Base-by-base conservation (phyloP, 2,329 filamentous ascomycete species). In the Ophiostoma sp. region DNA sequence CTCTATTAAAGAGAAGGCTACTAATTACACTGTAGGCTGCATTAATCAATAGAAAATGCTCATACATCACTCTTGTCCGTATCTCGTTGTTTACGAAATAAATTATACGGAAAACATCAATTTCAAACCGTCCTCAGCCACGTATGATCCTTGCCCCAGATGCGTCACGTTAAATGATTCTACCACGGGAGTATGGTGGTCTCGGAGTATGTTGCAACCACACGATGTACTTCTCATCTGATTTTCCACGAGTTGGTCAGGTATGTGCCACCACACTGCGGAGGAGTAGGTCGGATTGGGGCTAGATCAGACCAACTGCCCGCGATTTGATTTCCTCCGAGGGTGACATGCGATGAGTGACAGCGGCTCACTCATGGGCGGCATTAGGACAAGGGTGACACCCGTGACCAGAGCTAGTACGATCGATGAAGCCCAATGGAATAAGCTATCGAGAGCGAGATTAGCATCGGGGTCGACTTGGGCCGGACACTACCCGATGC, bases 401-500 rank as follows among this genome's bases (percentile, higher is more conserved):
- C 57, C 27, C 15, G 27, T 20, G 52, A 57, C 52, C 15, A 15
- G 11, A 23, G 10, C 11, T 8, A 27, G 10, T 5, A 15, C 4
- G 27, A 27, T 6, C 10, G 13, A 31, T 57, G 15, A 62, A 5
- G 15, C 44, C 27, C 57, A 65, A 65, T n/a, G 11, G n/a, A 39
- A 20, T 23, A 62, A 39, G 17, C 2, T 4, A 23, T 65, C 8
- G 15, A 36, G 35, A n/a, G 60, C 20, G 60, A 11, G 8, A 36
- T 7, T 65, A 11, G 20, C n/a, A 39, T 33, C 57, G 57, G 48
- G 33, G 10, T 39, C 41, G 33, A 69, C 62, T 39, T 35, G n/a
- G 7, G 44, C 68, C 68, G 62, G 68, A 67, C 44, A 54, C 62
- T 3, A n/a, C 20, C 68, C 68, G 68, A 69, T 27, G 68, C 68